phyloP scores from a whole-genome alignment of 768 basidiomycete genomes.

The Tylopilus sp. region DNA sequence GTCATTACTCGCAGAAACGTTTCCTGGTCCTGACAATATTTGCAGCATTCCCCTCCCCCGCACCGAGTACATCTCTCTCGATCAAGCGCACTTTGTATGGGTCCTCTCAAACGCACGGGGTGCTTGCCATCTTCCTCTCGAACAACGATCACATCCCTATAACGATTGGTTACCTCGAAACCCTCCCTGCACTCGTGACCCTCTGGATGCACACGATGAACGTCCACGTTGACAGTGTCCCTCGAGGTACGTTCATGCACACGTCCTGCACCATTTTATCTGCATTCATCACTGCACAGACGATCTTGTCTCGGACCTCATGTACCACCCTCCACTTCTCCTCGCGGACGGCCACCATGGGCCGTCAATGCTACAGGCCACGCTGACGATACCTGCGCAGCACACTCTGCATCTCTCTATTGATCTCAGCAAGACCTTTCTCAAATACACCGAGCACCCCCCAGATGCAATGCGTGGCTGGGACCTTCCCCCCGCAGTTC shows the following conservation, averaged over 20 bases:
- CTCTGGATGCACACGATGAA: slow-evolving; percentile 81
- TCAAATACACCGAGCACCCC: slow-evolving; percentile 93
- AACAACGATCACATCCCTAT: slow-evolving; percentile 55
- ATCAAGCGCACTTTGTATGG: slow-evolving; percentile 71
- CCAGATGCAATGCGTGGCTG: slow-evolving; percentile 95
- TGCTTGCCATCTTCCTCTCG: slow-evolving; percentile 60
- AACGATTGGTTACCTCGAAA: slow-evolving; percentile 68
- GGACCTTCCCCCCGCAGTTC: slow-evolving; percentile 87
- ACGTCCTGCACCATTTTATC: no score
- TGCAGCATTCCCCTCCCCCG: slow-evolving; percentile 36
- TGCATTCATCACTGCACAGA: slow-evolving; percentile 37
- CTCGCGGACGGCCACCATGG: slow-evolving; percentile 16
- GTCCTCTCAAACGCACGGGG: slow-evolving; percentile 71
- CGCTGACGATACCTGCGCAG: slow-evolving; percentile 65
- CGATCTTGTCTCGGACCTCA: slow-evolving; percentile 58
- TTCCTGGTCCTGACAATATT: neutral
- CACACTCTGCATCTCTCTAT: slow-evolving; percentile 63
- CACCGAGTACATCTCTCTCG: slow-evolving; percentile 47
- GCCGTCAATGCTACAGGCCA: slow-evolving; percentile 71
- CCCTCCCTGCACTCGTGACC: slow-evolving; percentile 90
- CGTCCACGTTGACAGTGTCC: slow-evolving; percentile 43
- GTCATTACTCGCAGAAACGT: slow-evolving; percentile 14
- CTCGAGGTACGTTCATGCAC: slow-evolving; percentile 39
- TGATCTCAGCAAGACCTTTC: slow-evolving; percentile 77
- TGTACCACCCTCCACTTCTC: slow-evolving; percentile 47